Evolutionary conservation across 2,329 filamentous ascomycete species (phyloP).

Genomic region (Aspergillus sp.): DNA sequence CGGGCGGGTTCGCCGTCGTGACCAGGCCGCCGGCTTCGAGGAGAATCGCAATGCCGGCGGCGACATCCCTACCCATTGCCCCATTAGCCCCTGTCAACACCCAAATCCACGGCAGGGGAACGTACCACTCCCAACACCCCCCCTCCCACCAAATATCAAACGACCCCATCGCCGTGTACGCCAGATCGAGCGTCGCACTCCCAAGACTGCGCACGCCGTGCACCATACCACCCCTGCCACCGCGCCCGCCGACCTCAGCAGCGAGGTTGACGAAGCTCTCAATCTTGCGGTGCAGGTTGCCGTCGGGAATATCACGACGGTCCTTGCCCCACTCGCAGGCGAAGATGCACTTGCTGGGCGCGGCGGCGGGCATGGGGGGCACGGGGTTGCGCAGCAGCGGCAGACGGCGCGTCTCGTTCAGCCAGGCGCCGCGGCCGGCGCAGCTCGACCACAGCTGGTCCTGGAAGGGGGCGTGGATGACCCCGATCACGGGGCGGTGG

Average conservation of each 20-base stretch:
- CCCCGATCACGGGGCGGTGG: constrained; percentile 62
- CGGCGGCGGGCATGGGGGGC: constrained; percentile 61
- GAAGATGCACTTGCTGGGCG: constrained; percentile 69
- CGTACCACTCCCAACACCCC: constrained; percentile 75
- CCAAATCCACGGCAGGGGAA: constrained; percentile 5
- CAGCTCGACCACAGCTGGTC: constrained; percentile 69
- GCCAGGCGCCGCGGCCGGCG: constrained; percentile 64
- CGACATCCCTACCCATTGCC: constrained; percentile 59
- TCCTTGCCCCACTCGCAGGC: constrained; percentile 81
- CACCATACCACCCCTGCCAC: constrained; percentile 73
- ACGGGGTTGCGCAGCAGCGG: constrained; percentile 65
- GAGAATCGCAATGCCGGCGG: constrained; percentile 70
- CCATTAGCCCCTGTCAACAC: constrained; percentile 1
- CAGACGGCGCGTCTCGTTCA: constrained; percentile 63
- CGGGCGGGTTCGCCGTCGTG: constrained; percentile 71
- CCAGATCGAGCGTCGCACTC: constrained; percentile 71
- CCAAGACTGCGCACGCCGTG: constrained; percentile 72
- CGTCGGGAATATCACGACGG: constrained; percentile 61
- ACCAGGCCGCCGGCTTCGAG: constrained; percentile 72
- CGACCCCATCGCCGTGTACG: constrained; percentile 71
- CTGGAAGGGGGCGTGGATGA: constrained; percentile 71
- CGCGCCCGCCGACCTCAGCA: constrained; percentile 60
- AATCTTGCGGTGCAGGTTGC: constrained; percentile 70
- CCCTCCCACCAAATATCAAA: constrained; percentile 85
- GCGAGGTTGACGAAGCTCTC: constrained; percentile 76